Evolutionary conservation across 345 rosid species (phyloP), one percentile per base, ranked within the genome.

Genomic region (Hibiscus tridactylites): DNA sequence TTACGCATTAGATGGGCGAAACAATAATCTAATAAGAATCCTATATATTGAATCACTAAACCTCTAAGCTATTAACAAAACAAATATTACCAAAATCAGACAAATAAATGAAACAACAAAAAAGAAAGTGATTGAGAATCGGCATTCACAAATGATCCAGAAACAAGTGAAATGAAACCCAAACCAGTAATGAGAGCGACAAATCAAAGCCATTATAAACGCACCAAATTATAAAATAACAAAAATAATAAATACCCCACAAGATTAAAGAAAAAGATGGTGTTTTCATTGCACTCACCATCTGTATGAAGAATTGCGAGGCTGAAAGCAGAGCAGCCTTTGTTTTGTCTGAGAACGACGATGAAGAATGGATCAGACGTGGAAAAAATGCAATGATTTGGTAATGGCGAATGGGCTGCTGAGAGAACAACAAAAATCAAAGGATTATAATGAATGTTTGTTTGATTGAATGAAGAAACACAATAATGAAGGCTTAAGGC

Each of bases 281-380:
- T 19, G 10, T 42, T 21, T 39, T 47, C 21, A 16, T 26, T 24
- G 49, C 26, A 68, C 74, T 59, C 57, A 71, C 74, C 74, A 6
- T 11, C 13, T 9, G n/a, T 2, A 59, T 24, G 13, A 37, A 39
- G 52, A 70, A 37, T 70, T 39, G n/a, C 3, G 53, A 56, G 54
- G 64, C 54, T 21, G 13, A 42, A 16, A 16, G 17, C 56, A 52
- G 56, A 8, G 42, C 4, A 50, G 44, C 59, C n/a, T 9, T 28
- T 29, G 35, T 50, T 50, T 4, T 57, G 8, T 24, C 12, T 56
- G 35, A 35, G 35, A 56, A 35, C n/a, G 3, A 35, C 29, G 39
- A 70, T 70, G 39, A 15, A 21, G 11, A 71, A 59, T 46, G 65
- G 74, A 71, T 71, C 66, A 26, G 57, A 29, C 26, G 4, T 1